Evolutionary conservation across 1,284 basidiomycete genomes (phyloP).

Genomic region (Megacollybia platyphylla): DNA sequence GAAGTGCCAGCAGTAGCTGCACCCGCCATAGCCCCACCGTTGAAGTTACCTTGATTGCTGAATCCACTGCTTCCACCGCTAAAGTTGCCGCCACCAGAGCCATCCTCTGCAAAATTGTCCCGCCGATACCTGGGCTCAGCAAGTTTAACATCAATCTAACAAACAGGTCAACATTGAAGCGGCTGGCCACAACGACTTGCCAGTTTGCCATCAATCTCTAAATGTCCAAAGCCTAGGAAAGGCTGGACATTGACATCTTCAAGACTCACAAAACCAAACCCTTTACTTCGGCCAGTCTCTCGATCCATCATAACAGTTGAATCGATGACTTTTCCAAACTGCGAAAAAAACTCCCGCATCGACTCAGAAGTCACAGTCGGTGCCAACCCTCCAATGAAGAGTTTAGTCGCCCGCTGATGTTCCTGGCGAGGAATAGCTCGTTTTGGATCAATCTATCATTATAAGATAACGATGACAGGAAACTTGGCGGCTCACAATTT

Average conservation of each 20-base stretch:
- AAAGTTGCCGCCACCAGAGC: conserved; percentile 10
- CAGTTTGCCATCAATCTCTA: conserved; percentile 87
- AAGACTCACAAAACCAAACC: conserved; percentile 97
- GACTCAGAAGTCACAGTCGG: conserved; percentile 86
- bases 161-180: conserved; percentile 4
- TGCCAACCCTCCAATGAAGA: conserved; percentile 94
- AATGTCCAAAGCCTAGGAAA: conserved; percentile 73
- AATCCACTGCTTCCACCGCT: conserved; percentile 10
- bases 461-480: conserved; percentile 9
- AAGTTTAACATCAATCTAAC: conserved; percentile 88
- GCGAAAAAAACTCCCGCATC: conserved; percentile 85
- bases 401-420: conserved; percentile 81
- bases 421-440: conserved; percentile 95
- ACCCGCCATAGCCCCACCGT: conserved; percentile 12
- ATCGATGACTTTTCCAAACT: conserved; percentile 89
- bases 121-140: conserved; percentile 80
- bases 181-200: conserved; percentile 30
- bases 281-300: conserved; percentile 90
- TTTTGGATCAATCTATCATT: conserved; percentile 90
- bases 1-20: conserved; percentile 14
- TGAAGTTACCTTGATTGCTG: conserved; percentile 6
- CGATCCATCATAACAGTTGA: conserved; percentile 98
- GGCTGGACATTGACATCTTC: conserved; percentile 81
- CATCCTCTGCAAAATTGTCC: conserved; percentile 31
- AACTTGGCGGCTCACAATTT: conserved; percentile 57